Conservation (phyloP, 2,329 filamentous ascomycete genomes). For the Cryoendolithus antarcticus region DNA sequence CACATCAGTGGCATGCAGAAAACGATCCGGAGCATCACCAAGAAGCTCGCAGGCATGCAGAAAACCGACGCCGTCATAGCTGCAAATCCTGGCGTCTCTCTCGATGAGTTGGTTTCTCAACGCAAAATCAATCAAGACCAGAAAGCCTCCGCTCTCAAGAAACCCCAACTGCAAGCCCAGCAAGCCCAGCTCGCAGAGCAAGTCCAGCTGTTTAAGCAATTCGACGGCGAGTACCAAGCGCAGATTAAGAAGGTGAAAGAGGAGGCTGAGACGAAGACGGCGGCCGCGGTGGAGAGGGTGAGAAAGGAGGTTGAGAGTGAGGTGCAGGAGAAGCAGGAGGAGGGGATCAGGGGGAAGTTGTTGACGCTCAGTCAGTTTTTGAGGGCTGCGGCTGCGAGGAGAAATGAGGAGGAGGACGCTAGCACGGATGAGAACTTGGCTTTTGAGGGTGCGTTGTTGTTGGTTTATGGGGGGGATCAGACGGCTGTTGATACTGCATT, state of each 20-base stretch:
- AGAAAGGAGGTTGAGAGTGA: constrained; percentile 45
- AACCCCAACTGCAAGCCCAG: constrained; percentile 57
- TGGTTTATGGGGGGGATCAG: constrained; percentile 68
- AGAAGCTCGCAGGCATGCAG: constrained; percentile 72
- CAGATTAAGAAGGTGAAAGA: constrained; percentile 47
- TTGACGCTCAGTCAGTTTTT: constrained; percentile 68
- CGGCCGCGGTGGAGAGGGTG: constrained; percentile 43
- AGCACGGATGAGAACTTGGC: constrained; percentile 66
- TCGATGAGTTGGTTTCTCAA: constrained; percentile 58
- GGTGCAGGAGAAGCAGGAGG: constrained; percentile 34
- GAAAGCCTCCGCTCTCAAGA: constrained; percentile 65
- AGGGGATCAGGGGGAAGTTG: constrained; percentile 47
- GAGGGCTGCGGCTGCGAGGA: constrained; percentile 61
- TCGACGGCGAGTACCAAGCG: constrained; percentile 58
- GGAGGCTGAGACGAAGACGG: constrained; percentile 41
- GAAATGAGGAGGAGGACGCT: constrained; percentile 54
- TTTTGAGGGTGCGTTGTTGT: constrained; percentile 65
- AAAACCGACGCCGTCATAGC: constrained; percentile 60
- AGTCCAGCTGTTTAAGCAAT: constrained; percentile 59
- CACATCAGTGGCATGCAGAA: constrained; percentile 86
- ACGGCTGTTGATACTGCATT: constrained; percentile 61
- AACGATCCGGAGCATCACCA: constrained; percentile 84
- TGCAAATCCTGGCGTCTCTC: constrained; percentile 56
- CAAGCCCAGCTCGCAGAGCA: constrained; percentile 62
- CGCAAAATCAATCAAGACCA: constrained; percentile 73